These are phyloP conservation scores for Diutina sp. DNA, from an alignment of 1,139 yeast species.

Conservation along the genomic window DNA sequence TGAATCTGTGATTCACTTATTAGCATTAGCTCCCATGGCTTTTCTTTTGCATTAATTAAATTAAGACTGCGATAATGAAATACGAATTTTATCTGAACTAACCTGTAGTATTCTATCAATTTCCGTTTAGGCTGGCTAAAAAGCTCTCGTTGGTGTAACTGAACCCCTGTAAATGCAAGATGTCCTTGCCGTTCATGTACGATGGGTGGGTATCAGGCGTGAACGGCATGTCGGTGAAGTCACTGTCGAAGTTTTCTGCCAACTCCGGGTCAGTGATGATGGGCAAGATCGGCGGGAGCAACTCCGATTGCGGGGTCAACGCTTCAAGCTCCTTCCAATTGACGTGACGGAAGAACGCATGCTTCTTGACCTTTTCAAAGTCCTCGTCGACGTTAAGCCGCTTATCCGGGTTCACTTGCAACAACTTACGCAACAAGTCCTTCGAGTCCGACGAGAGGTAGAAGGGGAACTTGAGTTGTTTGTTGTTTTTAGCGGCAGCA, in stretches of 20 bases:
- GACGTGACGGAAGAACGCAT: conserved; percentile 67
- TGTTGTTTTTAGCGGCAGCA: conserved; percentile 21
- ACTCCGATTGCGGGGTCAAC: conserved; percentile 6
- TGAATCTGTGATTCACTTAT: background rate
- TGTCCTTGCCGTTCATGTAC: conserved; percentile 7
- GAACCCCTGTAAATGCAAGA: conserved; percentile 30
- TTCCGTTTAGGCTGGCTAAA: conserved; percentile 7
- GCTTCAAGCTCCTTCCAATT: conserved; percentile 61
- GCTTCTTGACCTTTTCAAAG: conserved; percentile 44
- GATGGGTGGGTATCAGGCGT: conserved; percentile 17
- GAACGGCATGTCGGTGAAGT: conserved; percentile 68
- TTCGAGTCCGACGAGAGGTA: conserved; percentile 78
- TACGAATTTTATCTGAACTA: background rate
- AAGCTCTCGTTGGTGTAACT: conserved; percentile 31
- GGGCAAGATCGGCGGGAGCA: conserved; percentile 72
- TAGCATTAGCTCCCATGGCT: background rate
- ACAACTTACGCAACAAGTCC: conserved; percentile 59
- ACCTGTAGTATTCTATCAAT: background rate
- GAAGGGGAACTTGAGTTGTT: conserved; percentile 66
- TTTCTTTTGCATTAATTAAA: background rate
- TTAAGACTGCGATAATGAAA: background rate
- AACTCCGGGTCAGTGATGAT: conserved; percentile 70
- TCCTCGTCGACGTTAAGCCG: conserved; percentile 58
- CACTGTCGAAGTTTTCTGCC: conserved; percentile 87
- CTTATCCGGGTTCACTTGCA: conserved; percentile 64